Evolutionary conservation across 2,329 filamentous ascomycete genomes (phyloP).

Genomic region (Leptosphaerulina australis): DNA sequence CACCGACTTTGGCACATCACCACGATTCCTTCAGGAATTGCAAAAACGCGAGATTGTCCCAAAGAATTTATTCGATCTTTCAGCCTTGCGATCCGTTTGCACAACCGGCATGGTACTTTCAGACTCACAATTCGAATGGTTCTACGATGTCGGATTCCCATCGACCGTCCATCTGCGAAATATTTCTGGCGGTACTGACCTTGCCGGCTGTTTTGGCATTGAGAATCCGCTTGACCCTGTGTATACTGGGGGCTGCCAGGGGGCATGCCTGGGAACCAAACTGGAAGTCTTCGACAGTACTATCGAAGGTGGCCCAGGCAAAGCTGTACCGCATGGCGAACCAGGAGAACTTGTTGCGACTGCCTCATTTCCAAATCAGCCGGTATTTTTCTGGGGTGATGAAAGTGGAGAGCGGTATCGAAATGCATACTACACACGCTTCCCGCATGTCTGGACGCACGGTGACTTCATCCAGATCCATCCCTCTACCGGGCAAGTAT

Average conservation of each 20-base stretch:
- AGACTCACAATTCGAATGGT: constrained; percentile 79
- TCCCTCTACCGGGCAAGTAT: constrained; percentile 67
- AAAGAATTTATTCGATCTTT: constrained; percentile 66
- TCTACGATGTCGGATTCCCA: constrained; percentile 75
- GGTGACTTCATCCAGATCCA: constrained; percentile 79
- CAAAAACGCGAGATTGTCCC: constrained; percentile 68
- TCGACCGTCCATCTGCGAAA: constrained; percentile 70
- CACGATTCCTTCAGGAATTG: constrained; percentile 76
- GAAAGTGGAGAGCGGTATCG: constrained; percentile 52
- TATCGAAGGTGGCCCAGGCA: constrained; percentile 54
- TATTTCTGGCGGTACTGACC: constrained; percentile 78
- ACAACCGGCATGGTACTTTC: constrained; percentile 84
- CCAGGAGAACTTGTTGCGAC: constrained; percentile 78
- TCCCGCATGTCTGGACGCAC: constrained; percentile 74
- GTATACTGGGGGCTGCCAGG: constrained; percentile 63
- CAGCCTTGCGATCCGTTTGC: constrained; percentile 64
- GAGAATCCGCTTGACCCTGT: constrained; percentile 74
- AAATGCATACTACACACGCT: constrained; percentile 55
- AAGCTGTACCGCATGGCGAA: constrained; percentile 65
- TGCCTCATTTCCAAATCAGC: constrained; percentile 75
- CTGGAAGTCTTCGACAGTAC: constrained; percentile 66
- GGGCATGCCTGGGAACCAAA: constrained; percentile 59
- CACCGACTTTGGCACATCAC: constrained; percentile 76
- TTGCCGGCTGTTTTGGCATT: constrained; percentile 68
- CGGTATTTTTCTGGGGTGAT: constrained; percentile 59